A percentile compares a stretch with the other conserved stretches of the same genome.
phyloP scores from a whole-genome alignment of 2,329 filamentous ascomycete species.

The Diaporthe ilicicola region DNA sequence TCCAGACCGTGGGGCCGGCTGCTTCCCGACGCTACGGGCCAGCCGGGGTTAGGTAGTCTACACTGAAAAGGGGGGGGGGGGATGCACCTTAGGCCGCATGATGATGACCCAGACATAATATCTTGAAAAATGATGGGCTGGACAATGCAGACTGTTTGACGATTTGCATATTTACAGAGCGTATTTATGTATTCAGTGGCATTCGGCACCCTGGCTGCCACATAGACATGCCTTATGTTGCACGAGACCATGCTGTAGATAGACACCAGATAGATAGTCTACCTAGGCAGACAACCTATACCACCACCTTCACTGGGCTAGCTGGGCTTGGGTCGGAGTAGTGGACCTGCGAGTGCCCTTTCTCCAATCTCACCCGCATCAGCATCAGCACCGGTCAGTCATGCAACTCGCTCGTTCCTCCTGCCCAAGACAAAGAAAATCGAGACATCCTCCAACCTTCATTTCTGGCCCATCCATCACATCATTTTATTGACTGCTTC shows the following conservation, averaged over 20 bases:
- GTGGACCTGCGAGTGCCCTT: background rate
- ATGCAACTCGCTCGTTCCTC: background rate
- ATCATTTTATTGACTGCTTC: background rate
- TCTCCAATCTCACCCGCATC: constrained; percentile 17
- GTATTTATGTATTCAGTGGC: background rate
- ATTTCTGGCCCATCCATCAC: background rate
- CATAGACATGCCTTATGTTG: too few species aligned
- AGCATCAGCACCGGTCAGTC: background rate
- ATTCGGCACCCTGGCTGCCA: too few species aligned
- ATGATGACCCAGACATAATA: too few species aligned
- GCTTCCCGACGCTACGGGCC: constrained; percentile 15
- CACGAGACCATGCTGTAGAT: too few species aligned
- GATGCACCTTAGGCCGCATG: too few species aligned
- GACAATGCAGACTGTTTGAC: too few species aligned
- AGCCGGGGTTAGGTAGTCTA: background rate
- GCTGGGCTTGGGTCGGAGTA: background rate
- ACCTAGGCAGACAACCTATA: too few species aligned
- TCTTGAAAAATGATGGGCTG: too few species aligned
- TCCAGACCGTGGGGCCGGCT: constrained; percentile 22
- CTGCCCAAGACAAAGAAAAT: background rate
- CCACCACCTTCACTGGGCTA: background rate
- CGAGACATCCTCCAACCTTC: background rate
- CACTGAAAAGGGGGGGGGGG: background rate
- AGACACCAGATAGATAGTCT: too few species aligned
- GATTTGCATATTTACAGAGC: too few species aligned